Evolutionary conservation across 164 flowering plant genomes (phyloP).

Genomic region (Malania oleifera): DNA sequence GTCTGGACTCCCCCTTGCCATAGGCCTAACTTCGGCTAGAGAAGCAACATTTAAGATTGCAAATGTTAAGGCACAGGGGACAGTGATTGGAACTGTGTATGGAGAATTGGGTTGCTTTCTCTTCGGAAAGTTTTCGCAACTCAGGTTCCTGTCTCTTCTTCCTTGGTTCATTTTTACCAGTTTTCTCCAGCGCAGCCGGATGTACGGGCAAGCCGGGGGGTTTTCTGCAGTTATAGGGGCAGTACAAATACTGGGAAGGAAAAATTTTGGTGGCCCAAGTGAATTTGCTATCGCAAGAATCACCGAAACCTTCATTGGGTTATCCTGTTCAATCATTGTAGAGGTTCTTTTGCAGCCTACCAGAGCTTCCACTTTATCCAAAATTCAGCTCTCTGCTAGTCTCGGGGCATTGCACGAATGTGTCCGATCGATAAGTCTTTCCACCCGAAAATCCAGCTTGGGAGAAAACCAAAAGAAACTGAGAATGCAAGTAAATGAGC

Average conservation of each 20-base stretch:
- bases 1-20: constrained; percentile 74
- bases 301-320: constrained; percentile 67
- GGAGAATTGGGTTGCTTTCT: constrained; percentile 73
- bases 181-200: constrained; percentile 54
- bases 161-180: constrained; percentile 83
- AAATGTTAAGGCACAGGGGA: constrained; percentile 76
- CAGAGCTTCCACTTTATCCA: constrained; percentile 67
- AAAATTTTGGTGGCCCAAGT: constrained; percentile 54
- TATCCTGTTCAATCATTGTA: constrained; percentile 55
- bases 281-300: constrained; percentile 82
- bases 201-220: constrained; percentile 85
- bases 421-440: constrained; percentile 19
- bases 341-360: constrained; percentile 66
- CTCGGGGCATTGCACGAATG: constrained; percentile 31
- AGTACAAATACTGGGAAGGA: constrained; percentile 62
- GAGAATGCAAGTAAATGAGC: constrained; percentile 28
- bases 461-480: constrained; percentile 34
- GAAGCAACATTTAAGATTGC: constrained; percentile 71
- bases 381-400: constrained; percentile 36
- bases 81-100: constrained; percentile 73
- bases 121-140: constrained; percentile 33
- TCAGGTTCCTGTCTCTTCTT: constrained; percentile 60
- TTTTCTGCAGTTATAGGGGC: constrained; percentile 76
- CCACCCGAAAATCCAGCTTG: constrained; percentile 6
- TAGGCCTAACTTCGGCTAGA: constrained; percentile 51